Evolutionary conservation across 139 green algal species (phyloP).

Genomic region (Chloropicon primus): DNA sequence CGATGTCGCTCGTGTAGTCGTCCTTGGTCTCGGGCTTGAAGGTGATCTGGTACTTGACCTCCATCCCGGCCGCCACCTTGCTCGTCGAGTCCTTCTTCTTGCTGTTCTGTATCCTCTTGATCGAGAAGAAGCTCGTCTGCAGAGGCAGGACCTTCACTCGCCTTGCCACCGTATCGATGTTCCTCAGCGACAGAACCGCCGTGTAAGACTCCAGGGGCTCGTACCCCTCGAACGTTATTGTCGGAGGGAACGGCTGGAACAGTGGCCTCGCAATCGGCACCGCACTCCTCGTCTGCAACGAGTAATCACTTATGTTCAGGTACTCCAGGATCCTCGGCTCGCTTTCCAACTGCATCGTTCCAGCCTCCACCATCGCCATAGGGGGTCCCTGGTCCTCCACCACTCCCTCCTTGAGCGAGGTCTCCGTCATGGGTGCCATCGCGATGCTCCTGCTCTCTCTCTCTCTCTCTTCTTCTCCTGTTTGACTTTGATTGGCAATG

Average conservation of each 20-base stretch:
- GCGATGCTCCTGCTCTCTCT: too few relatives aligned
- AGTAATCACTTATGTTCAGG: neutral
- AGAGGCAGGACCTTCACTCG: conserved; percentile 29
- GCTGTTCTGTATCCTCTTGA: conserved; percentile 17
- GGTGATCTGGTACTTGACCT: conserved; percentile 40
- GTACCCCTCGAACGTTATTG: conserved; percentile 47
- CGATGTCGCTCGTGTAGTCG: conserved; percentile 42
- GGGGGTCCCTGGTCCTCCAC: too few relatives aligned
- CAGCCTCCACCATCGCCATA: too few relatives aligned
- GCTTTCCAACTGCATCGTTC: neutral
- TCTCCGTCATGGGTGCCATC: too few relatives aligned
- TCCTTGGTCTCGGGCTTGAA: conserved; percentile 35
- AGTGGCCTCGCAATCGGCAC: conserved; percentile 54
- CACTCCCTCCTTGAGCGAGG: too few relatives aligned
- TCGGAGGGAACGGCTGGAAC: conserved; percentile 60
- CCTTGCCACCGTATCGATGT: conserved; percentile 53
- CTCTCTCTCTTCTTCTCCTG: too few relatives aligned
- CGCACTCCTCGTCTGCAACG: conserved; percentile 3
- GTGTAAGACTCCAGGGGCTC: conserved; percentile 44
- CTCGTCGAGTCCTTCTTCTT: conserved; percentile 14
- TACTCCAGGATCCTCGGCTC: neutral
- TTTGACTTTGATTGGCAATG: too few relatives aligned
- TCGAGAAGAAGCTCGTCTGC: conserved; percentile 28
- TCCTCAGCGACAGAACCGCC: conserved; percentile 44
- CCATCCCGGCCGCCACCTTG: conserved; percentile 66